Conservation (phyloP, 805 yeast species). For the Yarrowia sp. region DNA sequence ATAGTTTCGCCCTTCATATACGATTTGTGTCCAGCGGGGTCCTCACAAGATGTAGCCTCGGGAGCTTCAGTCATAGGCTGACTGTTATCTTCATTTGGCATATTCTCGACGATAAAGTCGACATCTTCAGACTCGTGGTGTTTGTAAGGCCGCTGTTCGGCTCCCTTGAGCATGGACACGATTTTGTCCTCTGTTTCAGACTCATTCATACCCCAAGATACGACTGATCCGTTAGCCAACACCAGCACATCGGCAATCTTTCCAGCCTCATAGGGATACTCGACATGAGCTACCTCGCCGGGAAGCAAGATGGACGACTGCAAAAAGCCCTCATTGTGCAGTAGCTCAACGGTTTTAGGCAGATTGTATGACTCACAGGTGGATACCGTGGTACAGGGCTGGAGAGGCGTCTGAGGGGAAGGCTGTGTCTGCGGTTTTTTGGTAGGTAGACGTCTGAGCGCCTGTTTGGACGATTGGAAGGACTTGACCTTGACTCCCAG, state of each 20-base stretch:
- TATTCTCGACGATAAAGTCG: conserved; percentile 66
- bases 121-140: conserved; percentile 81
- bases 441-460: conserved; percentile 19
- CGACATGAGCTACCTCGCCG: conserved; percentile 70
- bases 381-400: conserved; percentile 71
- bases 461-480: conserved; percentile 38
- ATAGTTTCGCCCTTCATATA: conserved; percentile 73
- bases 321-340: conserved; percentile 52
- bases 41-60: conserved; percentile 12
- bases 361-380: conserved; percentile 76
- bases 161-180: conserved; percentile 58
- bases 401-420: conserved; percentile 11
- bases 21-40: conserved; percentile 46
- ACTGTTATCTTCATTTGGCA: conserved; percentile 44
- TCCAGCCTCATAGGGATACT: conserved; percentile 51
- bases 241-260: conserved; percentile 63
- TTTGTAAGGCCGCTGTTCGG: conserved; percentile 58
- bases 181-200: conserved; percentile 50
- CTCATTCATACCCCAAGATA: conserved; percentile 84
- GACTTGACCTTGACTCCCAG: conserved; percentile 24
- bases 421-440: conserved; percentile 9
- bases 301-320: conserved; percentile 59
- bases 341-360: conserved; percentile 52
- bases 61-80: conserved; percentile 30
- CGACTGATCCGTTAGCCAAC: conserved; percentile 77